Evolutionary conservation across 1,284 basidiomycete species (phyloP).

Genomic region (Hymenochaete sp.): DNA sequence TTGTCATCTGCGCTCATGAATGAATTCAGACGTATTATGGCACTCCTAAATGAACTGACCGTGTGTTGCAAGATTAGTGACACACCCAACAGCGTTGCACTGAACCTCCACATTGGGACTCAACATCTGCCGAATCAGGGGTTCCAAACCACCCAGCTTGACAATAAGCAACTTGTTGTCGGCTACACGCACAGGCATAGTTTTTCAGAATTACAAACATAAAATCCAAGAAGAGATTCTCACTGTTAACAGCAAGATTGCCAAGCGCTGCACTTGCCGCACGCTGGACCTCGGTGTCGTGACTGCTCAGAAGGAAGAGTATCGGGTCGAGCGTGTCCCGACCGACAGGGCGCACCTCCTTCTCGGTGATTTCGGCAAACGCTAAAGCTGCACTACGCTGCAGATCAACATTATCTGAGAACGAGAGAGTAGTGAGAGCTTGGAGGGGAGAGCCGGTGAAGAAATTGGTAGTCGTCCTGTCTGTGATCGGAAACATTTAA

Average conservation of each 20-base stretch:
- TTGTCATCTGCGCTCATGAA: slow-evolving; percentile 71
- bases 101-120: slow-evolving; percentile 99
- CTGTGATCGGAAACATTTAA: slow-evolving; percentile 34
- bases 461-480: slow-evolving; percentile 94
- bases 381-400: slow-evolving; percentile 97
- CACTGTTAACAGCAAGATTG: slow-evolving; percentile 97
- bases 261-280: slow-evolving; percentile 98
- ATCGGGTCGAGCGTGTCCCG: slow-evolving; percentile 98
- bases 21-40: not conserved
- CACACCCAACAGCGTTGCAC: slow-evolving; percentile 99
- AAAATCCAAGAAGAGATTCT: too few relatives aligned
- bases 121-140: slow-evolving; percentile 97
- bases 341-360: slow-evolving; percentile 95
- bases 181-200: slow-evolving; percentile 41
- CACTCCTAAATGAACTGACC: slow-evolving; percentile 50
- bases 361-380: slow-evolving; percentile 99
- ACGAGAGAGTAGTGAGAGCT: slow-evolving; percentile 94
- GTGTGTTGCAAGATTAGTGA: slow-evolving; percentile 98
- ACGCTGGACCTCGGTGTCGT: slow-evolving; percentile 98
- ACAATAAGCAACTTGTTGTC: slow-evolving; percentile 99
- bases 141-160: slow-evolving; percentile 95
- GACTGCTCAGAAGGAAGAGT: slow-evolving; percentile 93
- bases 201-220: slow-evolving; percentile 1
- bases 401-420: slow-evolving; percentile 98
- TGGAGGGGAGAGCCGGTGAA: slow-evolving; percentile 88